Evolutionary conservation across 2,329 filamentous ascomycete genomes (phyloP).

Genomic region (Tetracladium maxilliforme): DNA sequence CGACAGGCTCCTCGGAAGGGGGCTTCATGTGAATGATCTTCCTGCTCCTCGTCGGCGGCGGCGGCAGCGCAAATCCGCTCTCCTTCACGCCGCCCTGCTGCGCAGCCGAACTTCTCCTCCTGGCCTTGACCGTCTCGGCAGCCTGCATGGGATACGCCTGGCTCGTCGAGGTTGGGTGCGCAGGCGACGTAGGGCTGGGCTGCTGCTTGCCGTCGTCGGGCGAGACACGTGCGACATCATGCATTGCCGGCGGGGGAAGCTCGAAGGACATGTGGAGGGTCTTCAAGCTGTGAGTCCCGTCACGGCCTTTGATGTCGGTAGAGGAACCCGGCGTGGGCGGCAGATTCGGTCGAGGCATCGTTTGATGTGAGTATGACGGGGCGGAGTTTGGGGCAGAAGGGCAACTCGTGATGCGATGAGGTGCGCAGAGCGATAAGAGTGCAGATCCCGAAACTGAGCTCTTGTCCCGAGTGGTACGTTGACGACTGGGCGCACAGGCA

Average conservation of each 20-base stretch:
- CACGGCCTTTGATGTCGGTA: constrained; percentile 63
- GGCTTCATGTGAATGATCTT: constrained; percentile 99
- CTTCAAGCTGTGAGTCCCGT: constrained; percentile 43
- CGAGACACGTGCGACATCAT: constrained; percentile 26
- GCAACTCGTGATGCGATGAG: not conserved
- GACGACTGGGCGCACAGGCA: too few relatives aligned
- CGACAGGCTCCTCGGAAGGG: constrained; percentile 15
- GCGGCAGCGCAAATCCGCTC: constrained; percentile 67
- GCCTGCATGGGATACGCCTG: too few relatives aligned
- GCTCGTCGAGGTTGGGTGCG: constrained; percentile 14
- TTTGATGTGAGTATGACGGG: too few relatives aligned
- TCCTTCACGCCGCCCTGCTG: constrained; percentile 24
- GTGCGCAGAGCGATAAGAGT: too few relatives aligned
- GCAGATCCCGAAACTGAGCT: too few relatives aligned
- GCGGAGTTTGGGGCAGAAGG: too few relatives aligned
- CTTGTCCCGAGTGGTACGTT: too few relatives aligned
- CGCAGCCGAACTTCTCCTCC: constrained; percentile 30
- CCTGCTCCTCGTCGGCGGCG: constrained; percentile 78
- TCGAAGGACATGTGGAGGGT: constrained; percentile 56
- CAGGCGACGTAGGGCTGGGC: constrained; percentile 24
- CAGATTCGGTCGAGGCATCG: constrained; percentile 50
- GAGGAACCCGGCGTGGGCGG: constrained; percentile 71
- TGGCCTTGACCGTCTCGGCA: constrained; percentile 21
- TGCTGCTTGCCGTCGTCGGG: constrained; percentile 29
- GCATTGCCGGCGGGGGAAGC: constrained; percentile 62